phyloP scores from a whole-genome alignment of 352 stramenopile genomes.

The Aphanomyces euteiches region DNA sequence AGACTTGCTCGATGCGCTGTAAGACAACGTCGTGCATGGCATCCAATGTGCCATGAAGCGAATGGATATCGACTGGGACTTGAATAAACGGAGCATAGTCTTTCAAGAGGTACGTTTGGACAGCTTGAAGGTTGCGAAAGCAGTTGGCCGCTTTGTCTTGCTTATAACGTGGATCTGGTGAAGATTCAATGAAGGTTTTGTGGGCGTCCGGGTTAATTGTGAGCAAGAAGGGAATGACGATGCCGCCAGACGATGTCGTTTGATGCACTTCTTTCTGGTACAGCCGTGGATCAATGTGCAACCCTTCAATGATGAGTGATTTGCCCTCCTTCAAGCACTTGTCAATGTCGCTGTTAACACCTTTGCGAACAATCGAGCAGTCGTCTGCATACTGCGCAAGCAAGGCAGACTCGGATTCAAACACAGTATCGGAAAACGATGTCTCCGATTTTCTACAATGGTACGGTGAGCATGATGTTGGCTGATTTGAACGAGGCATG shows the following conservation, averaged over 20 bases:
- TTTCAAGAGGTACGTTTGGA: slow-evolving; percentile 67
- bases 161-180: slow-evolving; percentile 79
- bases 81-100: slow-evolving; percentile 64
- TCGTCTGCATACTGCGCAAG: slow-evolving; percentile 71
- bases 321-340: slow-evolving; percentile 88
- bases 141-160: slow-evolving; percentile 47
- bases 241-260: slow-evolving; percentile 42
- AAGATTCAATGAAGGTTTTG: slow-evolving; percentile 74
- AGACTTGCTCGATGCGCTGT: slow-evolving; percentile 77
- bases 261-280: slow-evolving; percentile 68
- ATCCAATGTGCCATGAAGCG: slow-evolving; percentile 82
- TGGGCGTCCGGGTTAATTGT: slow-evolving; percentile 65
- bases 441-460: slow-evolving; percentile 52
- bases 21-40: slow-evolving; percentile 82
- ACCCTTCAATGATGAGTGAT: slow-evolving; percentile 83
- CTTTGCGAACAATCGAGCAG: slow-evolving; percentile 73
- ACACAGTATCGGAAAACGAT: slow-evolving; percentile 57
- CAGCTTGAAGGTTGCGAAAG: slow-evolving; percentile 70
- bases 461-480: slow-evolving; percentile 12
- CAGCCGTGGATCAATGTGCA: slow-evolving; percentile 81
- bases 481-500: neutral
- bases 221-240: slow-evolving; percentile 76
- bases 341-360: slow-evolving; percentile 81
- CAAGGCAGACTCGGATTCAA: slow-evolving; percentile 56
- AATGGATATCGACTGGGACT: slow-evolving; percentile 79